Conservation (phyloP, 2,329 filamentous ascomycete species). For the Penicillium italicum region DNA sequence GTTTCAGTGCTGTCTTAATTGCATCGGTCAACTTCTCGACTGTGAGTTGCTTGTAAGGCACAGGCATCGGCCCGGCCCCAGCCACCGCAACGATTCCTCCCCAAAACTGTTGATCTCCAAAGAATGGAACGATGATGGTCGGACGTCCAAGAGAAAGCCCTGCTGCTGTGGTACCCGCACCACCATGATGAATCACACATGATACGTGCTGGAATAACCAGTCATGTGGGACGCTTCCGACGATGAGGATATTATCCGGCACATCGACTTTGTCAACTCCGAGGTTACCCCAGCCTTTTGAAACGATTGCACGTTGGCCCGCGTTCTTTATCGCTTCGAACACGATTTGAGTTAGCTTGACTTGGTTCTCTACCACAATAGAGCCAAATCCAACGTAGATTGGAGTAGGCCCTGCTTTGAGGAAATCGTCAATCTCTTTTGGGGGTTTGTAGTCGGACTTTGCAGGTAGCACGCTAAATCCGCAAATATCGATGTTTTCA, state of each 20-base stretch:
- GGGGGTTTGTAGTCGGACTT: conserved; percentile 64
- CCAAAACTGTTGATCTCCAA: conserved; percentile 82
- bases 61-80: conserved; percentile 67
- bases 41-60: conserved; percentile 66
- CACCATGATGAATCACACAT: conserved; percentile 81
- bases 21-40: conserved; percentile 63
- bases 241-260: conserved; percentile 75
- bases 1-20: conserved; percentile 58
- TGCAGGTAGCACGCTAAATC: conserved; percentile 71
- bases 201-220: conserved; percentile 82
- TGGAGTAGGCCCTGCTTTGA: conserved; percentile 65
- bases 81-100: conserved; percentile 70
- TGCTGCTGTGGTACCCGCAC: conserved; percentile 81
- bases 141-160: conserved; percentile 78
- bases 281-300: conserved; percentile 83
- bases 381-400: conserved; percentile 82
- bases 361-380: conserved; percentile 74
- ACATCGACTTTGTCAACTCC: conserved; percentile 66
- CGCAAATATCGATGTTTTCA: conserved; percentile 66
- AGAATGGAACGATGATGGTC: conserved; percentile 82
- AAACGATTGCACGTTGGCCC: conserved; percentile 74
- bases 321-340: conserved; percentile 66
- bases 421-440: conserved; percentile 62
- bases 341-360: conserved; percentile 65
- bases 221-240: conserved; percentile 82